A percentile compares a stretch with the other conserved stretches of the same genome.
Evolutionary conservation across 2,329 filamentous ascomycete species (phyloP).

Genomic region (Aureobasidium sp.): DNA sequence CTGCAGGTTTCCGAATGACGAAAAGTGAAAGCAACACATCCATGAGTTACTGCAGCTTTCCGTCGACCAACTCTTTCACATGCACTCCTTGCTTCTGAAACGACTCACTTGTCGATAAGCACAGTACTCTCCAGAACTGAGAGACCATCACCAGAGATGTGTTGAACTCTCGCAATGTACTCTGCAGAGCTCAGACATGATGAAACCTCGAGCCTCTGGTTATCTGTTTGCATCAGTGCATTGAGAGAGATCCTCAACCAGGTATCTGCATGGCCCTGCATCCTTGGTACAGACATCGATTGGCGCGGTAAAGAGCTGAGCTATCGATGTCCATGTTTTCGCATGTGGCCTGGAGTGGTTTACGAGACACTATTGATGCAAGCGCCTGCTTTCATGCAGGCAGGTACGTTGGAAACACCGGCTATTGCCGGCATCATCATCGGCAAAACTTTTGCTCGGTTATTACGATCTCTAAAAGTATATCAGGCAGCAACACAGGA

Average conservation of each 20-base stretch:
- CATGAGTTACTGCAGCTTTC: neutral
- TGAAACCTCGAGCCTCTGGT: neutral
- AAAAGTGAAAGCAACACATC: neutral
- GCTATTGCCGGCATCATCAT: neutral
- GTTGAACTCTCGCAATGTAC: neutral
- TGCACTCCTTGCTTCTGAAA: neutral
- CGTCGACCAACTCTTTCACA: slow-evolving; percentile 4
- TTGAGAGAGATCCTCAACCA: neutral
- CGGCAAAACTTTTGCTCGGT: too few relatives aligned
- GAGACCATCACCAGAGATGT: neutral
- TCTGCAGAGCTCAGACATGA: neutral
- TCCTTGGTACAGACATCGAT: neutral
- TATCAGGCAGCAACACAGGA: too few relatives aligned
- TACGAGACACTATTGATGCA: neutral
- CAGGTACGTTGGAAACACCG: neutral
- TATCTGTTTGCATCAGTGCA: neutral
- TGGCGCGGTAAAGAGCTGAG: neutral
- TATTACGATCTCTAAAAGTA: too few relatives aligned
- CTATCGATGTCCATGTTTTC: neutral
- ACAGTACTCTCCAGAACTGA: neutral
- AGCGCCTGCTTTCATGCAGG: neutral
- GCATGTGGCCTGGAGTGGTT: neutral
- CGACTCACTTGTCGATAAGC: neutral
- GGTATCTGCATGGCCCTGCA: neutral
- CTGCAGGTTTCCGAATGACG: neutral